phyloP scores from a whole-genome alignment of 1,284 basidiomycete genomes.

The Trametes polyzona region DNA sequence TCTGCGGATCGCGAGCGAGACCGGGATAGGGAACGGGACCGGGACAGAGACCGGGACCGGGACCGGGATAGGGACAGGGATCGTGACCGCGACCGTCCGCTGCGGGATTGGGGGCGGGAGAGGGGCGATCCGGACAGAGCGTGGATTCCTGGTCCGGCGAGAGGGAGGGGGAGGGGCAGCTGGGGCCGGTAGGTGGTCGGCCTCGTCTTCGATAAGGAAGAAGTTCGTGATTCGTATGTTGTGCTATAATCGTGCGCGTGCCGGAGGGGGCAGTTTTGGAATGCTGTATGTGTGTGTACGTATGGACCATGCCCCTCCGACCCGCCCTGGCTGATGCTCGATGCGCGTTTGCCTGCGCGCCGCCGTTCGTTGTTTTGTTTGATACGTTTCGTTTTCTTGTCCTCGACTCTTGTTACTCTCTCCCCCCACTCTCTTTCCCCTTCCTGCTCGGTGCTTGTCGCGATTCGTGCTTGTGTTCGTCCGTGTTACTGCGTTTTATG shows the following conservation, averaged over 20 bases:
- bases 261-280: neutral
- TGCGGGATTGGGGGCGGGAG: conserved; percentile 23
- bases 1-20: conserved; percentile 47
- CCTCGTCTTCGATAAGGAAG: too few relatives aligned
- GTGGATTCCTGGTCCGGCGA: conserved; percentile 24
- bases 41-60: conserved; percentile 35
- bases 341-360: too few relatives aligned
- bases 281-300: too few relatives aligned
- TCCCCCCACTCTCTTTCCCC: neutral
- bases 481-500: neutral
- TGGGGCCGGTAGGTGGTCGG: conserved; percentile 21
- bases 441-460: neutral
- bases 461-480: neutral
- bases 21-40: conserved; percentile 23
- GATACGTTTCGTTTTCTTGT: too few relatives aligned
- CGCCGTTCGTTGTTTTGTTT: too few relatives aligned
- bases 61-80: conserved; percentile 34
- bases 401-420: too few relatives aligned
- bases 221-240: neutral
- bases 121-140: conserved; percentile 19
- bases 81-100: neutral
- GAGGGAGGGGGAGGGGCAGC: conserved; percentile 17
- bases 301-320: too few relatives aligned
- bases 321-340: too few relatives aligned
- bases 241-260: neutral